Conservation (phyloP, 176 grass and related monocot species). For the Cenchrus fungigraminus region DNA sequence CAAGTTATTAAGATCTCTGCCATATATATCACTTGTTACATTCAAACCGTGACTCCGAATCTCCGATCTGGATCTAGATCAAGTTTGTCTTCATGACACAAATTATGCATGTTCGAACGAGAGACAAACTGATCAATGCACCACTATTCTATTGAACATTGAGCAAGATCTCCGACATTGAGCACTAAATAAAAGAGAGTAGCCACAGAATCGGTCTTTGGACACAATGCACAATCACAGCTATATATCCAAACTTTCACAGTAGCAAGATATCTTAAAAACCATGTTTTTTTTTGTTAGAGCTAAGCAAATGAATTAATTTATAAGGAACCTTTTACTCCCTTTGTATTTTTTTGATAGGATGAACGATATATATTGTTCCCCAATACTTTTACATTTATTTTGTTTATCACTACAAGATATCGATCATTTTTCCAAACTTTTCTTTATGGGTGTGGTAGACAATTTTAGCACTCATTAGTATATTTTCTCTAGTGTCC, state of each 20-base stretch:
- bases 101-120: not conserved
- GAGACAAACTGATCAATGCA: slow-evolving; percentile 22
- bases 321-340: not conserved
- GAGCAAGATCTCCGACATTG: slow-evolving; percentile 7
- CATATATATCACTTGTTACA: not conserved
- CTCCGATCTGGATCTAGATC: slow-evolving; percentile 39
- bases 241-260: no score
- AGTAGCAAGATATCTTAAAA: no score
- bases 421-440: not conserved
- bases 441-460: not conserved
- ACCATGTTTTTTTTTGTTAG: no score
- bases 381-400: not conserved
- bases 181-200: not conserved
- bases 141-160: slow-evolving; percentile 10
- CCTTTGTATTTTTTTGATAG: not conserved
- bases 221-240: not conserved
- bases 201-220: not conserved
- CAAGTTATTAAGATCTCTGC: no score
- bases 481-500: not conserved
- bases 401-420: not conserved
- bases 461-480: not conserved
- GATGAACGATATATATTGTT: not conserved
- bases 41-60: not conserved
- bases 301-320: no score
- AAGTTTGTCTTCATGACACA: not conserved